phyloP scores from a whole-genome alignment of 2,329 filamentous ascomycete genomes.

The Harringtonia lauricola region DNA sequence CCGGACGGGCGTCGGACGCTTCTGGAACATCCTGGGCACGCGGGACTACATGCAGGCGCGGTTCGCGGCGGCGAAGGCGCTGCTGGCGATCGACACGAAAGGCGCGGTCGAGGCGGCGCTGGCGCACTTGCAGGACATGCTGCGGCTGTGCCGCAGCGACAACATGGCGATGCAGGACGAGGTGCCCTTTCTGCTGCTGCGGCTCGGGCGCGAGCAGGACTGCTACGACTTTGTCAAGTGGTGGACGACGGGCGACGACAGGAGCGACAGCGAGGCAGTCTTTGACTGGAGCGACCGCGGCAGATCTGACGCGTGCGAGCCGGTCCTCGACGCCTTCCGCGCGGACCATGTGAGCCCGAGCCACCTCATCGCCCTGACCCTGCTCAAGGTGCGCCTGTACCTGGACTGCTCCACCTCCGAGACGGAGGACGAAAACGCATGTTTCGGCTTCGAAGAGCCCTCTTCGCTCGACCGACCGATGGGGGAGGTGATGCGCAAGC shows the following conservation, averaged over 20 bases:
- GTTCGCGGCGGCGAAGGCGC: slow-evolving; percentile 14
- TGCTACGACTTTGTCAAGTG: slow-evolving; percentile 37
- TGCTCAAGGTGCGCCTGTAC: slow-evolving; percentile 12
- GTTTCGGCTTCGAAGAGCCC: not conserved
- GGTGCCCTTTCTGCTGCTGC: slow-evolving; percentile 15
- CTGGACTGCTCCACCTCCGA: slow-evolving; percentile 7
- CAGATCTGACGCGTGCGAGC: slow-evolving; percentile 31
- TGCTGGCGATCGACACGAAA: slow-evolving; percentile 19
- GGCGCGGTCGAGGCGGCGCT: slow-evolving; percentile 1
- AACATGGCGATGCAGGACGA: slow-evolving; percentile 9
- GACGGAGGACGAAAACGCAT: not conserved
- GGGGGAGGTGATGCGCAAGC: slow-evolving; percentile 4
- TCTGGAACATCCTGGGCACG: slow-evolving; percentile 21
- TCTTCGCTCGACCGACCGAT: not conserved
- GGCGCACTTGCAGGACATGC: slow-evolving; percentile 5
- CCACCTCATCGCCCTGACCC: slow-evolving; percentile 13
- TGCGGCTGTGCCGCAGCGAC: slow-evolving; percentile 8
- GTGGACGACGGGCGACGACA: slow-evolving; percentile 22
- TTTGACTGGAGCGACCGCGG: no score
- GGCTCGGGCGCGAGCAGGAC: slow-evolving; percentile 21
- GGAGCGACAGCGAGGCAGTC: no score
- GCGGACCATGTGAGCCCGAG: slow-evolving; percentile 1
- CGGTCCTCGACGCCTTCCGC: slow-evolving; percentile 2
- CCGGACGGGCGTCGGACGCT: slow-evolving; percentile 19
- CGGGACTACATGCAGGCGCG: slow-evolving; percentile 26